These are phyloP conservation scores for Sanguinoderma infundibulare DNA, from an alignment of 1,284 basidiomycete genomes.

Conservation along the genomic window DNA sequence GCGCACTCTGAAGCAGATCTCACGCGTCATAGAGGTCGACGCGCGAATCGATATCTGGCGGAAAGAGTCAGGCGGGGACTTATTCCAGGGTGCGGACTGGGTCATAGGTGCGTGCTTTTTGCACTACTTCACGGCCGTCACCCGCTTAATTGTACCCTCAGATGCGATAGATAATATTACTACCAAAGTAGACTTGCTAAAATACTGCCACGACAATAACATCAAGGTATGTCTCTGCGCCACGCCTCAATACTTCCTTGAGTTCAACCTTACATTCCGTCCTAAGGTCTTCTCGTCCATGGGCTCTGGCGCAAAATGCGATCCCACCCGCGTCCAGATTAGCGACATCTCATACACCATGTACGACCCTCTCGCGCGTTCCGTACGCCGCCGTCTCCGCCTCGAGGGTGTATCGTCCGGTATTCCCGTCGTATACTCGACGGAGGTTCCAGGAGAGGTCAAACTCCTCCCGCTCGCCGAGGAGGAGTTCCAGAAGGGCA, in stretches of 20 bases:
- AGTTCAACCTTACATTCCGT: too few species aligned
- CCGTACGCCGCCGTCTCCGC: constrained; percentile 84
- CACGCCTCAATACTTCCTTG: constrained; percentile 3
- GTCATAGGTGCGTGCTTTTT: constrained; percentile 68
- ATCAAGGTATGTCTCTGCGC: constrained; percentile 62
- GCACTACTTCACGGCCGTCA: constrained; percentile 6
- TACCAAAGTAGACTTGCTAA: constrained; percentile 90
- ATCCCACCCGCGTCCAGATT: constrained; percentile 95
- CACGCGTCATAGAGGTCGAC: constrained; percentile 79
- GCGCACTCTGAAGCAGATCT: constrained; percentile 73
- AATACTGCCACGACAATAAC: constrained; percentile 76
- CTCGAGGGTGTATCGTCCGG: constrained; percentile 71
- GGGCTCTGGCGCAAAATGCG: constrained; percentile 97
- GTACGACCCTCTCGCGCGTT: constrained; percentile 94
- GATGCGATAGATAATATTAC: constrained; percentile 98
- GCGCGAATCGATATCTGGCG: constrained; percentile 84
- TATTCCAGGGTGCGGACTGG: constrained; percentile 87
- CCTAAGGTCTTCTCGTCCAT: constrained; percentile 96
- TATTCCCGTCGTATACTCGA: constrained; percentile 96
- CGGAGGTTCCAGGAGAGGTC: constrained; percentile 89
- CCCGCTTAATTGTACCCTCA: constrained; percentile 33
- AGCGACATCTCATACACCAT: constrained; percentile 92
- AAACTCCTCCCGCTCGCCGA: constrained; percentile 91
- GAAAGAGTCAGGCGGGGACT: constrained; percentile 71
- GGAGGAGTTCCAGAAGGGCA: constrained; percentile 90